A percentile compares a stretch with the other conserved stretches of the same genome.
phyloP scores from a whole-genome alignment of 1,139 yeast genomes.

The Protomyces lactucae-debilis region DNA sequence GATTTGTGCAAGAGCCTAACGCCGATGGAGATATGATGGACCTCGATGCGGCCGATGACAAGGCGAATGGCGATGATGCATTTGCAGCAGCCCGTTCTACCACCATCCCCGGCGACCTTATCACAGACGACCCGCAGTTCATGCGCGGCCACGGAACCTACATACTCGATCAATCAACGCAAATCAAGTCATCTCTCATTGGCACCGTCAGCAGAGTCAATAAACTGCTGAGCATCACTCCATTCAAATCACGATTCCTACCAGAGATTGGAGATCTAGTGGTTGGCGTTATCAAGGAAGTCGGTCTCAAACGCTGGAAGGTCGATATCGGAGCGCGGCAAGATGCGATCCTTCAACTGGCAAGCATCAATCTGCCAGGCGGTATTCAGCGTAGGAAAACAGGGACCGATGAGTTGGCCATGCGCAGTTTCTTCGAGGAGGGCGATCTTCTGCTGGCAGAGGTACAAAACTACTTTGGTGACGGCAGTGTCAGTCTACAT shows the following conservation, averaged over 20 bases:
- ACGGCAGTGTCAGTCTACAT: constrained; percentile 90
- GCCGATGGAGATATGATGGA: constrained; percentile 50
- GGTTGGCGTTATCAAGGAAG: constrained; percentile 90
- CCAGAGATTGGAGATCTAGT: constrained; percentile 98
- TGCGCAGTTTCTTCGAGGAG: constrained; percentile 89
- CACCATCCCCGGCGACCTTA: constrained; percentile 96
- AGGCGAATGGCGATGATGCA: not conserved
- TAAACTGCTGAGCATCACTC: constrained; percentile 75
- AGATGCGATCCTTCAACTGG: constrained; percentile 86
- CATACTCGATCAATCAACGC: constrained; percentile 49
- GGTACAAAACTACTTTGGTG: constrained; percentile 81
- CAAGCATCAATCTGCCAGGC: constrained; percentile 95
- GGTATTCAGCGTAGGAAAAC: constrained; percentile 91
- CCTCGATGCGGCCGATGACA: constrained; percentile 28
- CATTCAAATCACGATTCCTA: constrained; percentile 61
- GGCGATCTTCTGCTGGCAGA: constrained; percentile 94
- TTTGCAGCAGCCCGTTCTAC: constrained; percentile 35
- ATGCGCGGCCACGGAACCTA: constrained; percentile 99
- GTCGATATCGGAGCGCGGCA: constrained; percentile 93
- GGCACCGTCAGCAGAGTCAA: constrained; percentile 85
- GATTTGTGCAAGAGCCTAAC: not conserved
- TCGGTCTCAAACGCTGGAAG: constrained; percentile 90
- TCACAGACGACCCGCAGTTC: constrained; percentile 94
- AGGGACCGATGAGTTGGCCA: constrained; percentile 91
- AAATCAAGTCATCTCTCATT: constrained; percentile 85